Evolutionary conservation across 2,329 filamentous ascomycete species (phyloP).

Genomic region (Claviceps purpurea): DNA sequence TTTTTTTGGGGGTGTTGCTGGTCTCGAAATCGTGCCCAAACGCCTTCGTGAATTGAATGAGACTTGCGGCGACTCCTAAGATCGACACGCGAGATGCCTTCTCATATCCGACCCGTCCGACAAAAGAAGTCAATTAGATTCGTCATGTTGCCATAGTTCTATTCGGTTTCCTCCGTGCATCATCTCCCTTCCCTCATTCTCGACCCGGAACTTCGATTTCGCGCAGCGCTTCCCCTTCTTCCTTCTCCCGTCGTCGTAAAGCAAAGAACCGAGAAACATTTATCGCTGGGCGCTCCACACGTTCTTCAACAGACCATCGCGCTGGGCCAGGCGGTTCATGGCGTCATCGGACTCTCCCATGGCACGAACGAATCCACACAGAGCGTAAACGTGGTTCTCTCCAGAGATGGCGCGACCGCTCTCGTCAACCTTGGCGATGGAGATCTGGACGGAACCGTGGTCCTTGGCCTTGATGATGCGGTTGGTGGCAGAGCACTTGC

Average conservation of each 20-base stretch:
- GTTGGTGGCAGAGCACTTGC: constrained; percentile 98
- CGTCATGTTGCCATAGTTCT: constrained; percentile 3
- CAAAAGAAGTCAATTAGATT: constrained; percentile 6
- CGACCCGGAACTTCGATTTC: constrained; percentile 4
- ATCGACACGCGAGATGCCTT: constrained; percentile 15
- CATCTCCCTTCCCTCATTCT: background rate
- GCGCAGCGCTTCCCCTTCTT: constrained; percentile 6
- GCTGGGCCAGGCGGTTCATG: constrained; percentile 89
- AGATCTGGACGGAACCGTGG: constrained; percentile 96
- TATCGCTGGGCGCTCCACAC: constrained; percentile 76
- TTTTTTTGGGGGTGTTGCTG: constrained; percentile 13
- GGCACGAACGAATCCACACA: constrained; percentile 93
- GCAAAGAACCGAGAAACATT: constrained; percentile 15
- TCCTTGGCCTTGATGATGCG: constrained; percentile 99
- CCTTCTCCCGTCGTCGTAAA: constrained; percentile 4
- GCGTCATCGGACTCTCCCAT: constrained; percentile 97
- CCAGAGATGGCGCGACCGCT: constrained; percentile 85
- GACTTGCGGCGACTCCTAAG: constrained; percentile 30
- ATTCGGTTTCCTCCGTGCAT: background rate
- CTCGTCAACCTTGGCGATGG: constrained; percentile 96
- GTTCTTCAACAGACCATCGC: constrained; percentile 91
- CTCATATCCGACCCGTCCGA: constrained; percentile 20
- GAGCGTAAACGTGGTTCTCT: constrained; percentile 94
- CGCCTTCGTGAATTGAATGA: constrained; percentile 30
- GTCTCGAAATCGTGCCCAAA: constrained; percentile 32